Evolutionary conservation across 108 stramenopile genomes (phyloP), one percentile per base, ranked within the genome.

Genomic region (Poteriospumella lacustris): DNA sequence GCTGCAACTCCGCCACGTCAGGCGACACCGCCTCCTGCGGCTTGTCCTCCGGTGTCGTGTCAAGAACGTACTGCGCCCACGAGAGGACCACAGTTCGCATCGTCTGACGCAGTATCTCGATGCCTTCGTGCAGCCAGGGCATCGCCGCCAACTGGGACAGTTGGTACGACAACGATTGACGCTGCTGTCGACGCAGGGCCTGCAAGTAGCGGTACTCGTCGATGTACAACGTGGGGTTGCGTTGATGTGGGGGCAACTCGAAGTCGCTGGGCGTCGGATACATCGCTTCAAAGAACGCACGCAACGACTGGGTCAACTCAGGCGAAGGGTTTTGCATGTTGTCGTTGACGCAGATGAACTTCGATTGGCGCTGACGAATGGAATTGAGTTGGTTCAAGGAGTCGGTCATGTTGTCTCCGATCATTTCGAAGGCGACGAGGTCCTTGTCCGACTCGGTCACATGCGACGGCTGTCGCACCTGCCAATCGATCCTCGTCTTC

Each of bases 321-420:
- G 33, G 0, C n/a, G 75, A 43, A 26, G 80, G 62, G 2, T 81
- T 0, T 2, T 83, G 5, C 79, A 87, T 81, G 81, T 87, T 70
- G 75, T 87, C 87, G 76, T 87, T 87, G 75, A 87, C 69, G 78
- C 87, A 87, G 31, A 87, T 76, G 58, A 87, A 87, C 67, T 87
- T 87, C 15, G 82, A n/a, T 44, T 79, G 76, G 40, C 80, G 40
- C 40, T 69, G 77, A 31, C 87, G 79, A 26, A 85, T 76, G 52
- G 75, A 60, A 60, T 87, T 80, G n/a, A 87, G 80, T 64, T 83
- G 81, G 2, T 40, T n/a, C 43, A 34, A 2, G 1, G 83, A 79
- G 38, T 44, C 40, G 39, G 68, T 47, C 31, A 75, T 68, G 78
- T 87, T 80, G 77, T 87, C 84, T 0, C 64, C 58, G 31, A 87